A percentile compares a stretch with the other conserved stretches of the same genome.
Conservation (phyloP, 2,329 filamentous ascomycete genomes). For the Fusarium guadeloupense region DNA sequence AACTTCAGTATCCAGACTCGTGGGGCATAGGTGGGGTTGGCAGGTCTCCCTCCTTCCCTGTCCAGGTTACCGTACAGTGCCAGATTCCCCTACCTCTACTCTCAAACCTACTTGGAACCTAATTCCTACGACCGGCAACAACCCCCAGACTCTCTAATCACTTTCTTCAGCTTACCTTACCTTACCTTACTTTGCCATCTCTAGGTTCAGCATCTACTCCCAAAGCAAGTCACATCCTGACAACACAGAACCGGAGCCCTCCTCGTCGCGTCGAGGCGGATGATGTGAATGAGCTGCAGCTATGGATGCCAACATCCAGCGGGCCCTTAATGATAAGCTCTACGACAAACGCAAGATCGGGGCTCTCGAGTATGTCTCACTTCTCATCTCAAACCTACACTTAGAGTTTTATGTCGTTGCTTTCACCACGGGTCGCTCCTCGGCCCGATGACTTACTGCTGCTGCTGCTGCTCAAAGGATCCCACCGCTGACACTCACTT, state of each 20-base stretch:
- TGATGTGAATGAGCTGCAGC: conserved; percentile 41
- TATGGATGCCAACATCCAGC: conserved; percentile 92
- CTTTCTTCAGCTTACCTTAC: too few species aligned
- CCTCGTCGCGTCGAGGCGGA: conserved; percentile 30
- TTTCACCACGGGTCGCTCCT: neutral
- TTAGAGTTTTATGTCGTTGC: neutral
- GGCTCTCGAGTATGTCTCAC: conserved; percentile 82
- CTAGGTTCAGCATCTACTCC: neutral
- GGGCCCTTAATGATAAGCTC: conserved; percentile 94
- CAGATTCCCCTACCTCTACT: conserved; percentile 15
- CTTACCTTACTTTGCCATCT: neutral
- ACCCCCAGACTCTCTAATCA: conserved; percentile 3
- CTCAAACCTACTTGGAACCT: conserved; percentile 34
- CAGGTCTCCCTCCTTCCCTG: conserved; percentile 28
- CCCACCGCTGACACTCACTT: conserved; percentile 12
- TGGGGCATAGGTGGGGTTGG: conserved; percentile 29
- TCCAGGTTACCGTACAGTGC: conserved; percentile 28
- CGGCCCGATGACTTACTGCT: conserved; percentile 4
- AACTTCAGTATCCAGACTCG: conserved; percentile 14
- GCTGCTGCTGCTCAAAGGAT: neutral
- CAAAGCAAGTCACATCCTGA: neutral
- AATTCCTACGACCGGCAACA: conserved; percentile 29
- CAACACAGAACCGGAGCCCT: neutral
- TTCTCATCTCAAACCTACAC: conserved; percentile 3
- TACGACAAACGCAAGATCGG: conserved; percentile 98